Evolutionary conservation across 176 grass and related monocot genomes (phyloP).

Genomic region (Canna indica): DNA sequence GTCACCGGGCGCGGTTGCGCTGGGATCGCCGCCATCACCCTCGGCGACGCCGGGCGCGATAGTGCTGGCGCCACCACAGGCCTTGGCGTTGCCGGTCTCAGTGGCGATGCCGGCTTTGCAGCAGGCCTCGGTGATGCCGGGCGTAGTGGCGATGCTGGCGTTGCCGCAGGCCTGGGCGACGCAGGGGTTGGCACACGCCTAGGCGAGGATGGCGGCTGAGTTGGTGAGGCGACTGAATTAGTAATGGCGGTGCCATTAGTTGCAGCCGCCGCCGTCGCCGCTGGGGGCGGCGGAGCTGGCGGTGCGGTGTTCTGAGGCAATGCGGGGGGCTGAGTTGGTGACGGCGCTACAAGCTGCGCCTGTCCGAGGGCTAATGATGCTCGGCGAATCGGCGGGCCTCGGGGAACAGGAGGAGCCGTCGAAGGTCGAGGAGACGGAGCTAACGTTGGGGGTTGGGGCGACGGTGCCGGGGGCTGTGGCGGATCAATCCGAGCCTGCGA

Average conservation of each 20-base stretch:
- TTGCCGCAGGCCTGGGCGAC: too few species aligned
- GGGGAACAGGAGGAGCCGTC: neutral
- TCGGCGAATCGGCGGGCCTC: neutral
- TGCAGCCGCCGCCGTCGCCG: neutral
- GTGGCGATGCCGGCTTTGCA: too few species aligned
- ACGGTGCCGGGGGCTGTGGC: neutral
- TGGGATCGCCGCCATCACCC: too few species aligned
- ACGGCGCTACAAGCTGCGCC: neutral
- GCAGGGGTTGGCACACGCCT: too few species aligned
- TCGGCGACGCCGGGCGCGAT: too few species aligned
- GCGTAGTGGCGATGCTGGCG: too few species aligned
- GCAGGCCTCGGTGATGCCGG: too few species aligned
- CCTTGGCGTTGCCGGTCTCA: too few species aligned
- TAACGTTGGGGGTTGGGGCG: neutral
- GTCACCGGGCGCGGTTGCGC: too few species aligned
- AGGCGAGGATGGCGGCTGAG: neutral
- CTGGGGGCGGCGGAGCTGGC: neutral
- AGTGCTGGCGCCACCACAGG: too few species aligned
- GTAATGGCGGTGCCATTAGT: neutral
- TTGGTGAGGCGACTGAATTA: neutral
- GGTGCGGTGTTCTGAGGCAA: neutral
- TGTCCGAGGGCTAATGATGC: neutral
- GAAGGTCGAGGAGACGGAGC: too few species aligned
- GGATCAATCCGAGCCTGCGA: constrained; percentile 10
- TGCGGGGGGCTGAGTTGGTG: neutral